Base-by-base conservation (phyloP, 2,329 filamentous ascomycete species). In the Botrytis deweyae region DNA sequence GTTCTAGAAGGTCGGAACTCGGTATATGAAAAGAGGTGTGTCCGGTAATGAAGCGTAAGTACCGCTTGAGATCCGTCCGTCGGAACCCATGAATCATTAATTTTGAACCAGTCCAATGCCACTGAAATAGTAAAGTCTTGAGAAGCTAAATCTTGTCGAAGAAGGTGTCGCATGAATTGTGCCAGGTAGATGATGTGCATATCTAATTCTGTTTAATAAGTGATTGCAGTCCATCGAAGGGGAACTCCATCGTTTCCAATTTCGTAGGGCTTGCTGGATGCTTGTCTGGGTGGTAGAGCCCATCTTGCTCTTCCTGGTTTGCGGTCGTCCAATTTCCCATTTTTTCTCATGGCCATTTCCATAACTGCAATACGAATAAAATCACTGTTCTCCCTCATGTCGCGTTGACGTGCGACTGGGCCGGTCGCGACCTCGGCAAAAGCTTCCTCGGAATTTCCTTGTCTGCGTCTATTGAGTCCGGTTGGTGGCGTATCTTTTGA, bases 331-430 rank as follows among this genome's bases (percentile, higher is more conserved):
- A 92, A 84, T 81, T 92, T 92, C 77, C 90, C 90, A 62, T 84
- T 84, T 78, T 87, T 88, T 73, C 90, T 88, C 90, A 92, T 92
- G 20, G 90, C 87, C 87, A 92, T 91, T 79, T 92, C 90, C 86
- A 92, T 89, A 69, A 92, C 90, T 52, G 90, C 90, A 72, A 92
- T 88, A 77, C 90, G 88, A 79, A 92, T 91, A 79, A 92, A 92
- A 78, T 92, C 89, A 59, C 89, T 87, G 77, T 92, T 92, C 81
- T 92, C 90, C 44, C 90, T 88, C 84, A 91, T 88, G 80, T 92
- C 90, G 65, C 90, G 87, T 81, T 91, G 90, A 36, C 90, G 87
- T 78, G 77, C 85, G 81, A 65, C 85, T 84, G 58, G 87, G 82
- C 70, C 85, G 67, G 78, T 75, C 65, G 84, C 71, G 80, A 83